phyloP scores from a whole-genome alignment of 2,329 filamentous ascomycete species.

The Talaromyces sp. region DNA sequence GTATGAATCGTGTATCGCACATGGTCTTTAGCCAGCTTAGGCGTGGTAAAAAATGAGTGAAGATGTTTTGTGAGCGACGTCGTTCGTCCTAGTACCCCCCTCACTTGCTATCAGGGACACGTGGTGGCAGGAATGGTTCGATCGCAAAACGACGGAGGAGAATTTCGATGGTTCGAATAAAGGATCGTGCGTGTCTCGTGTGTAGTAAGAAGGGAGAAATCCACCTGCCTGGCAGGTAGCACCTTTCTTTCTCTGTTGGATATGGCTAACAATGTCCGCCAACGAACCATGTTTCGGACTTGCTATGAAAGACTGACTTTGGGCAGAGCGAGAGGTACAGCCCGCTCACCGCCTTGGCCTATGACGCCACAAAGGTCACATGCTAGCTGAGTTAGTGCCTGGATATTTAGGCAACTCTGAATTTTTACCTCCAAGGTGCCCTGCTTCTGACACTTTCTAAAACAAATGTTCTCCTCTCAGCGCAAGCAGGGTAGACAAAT shows the following conservation, averaged over 20 bases:
- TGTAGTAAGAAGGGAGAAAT: background rate
- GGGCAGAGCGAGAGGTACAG: conserved; percentile 3
- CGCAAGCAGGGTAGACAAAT: background rate
- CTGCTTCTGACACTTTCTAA: no score
- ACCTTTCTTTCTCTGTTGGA: background rate
- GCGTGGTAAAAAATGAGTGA: conserved; percentile 3
- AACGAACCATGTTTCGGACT: conserved; percentile 4
- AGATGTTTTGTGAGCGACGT: background rate
- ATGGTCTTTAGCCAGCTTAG: conserved; percentile 23
- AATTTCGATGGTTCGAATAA: background rate
- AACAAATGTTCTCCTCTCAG: background rate
- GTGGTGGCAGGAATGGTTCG: conserved; percentile 4
- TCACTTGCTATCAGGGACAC: conserved; percentile 12
- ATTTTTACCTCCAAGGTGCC: background rate
- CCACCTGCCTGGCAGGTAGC: background rate
- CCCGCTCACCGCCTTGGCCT: conserved; percentile 31
- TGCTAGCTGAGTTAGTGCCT: background rate
- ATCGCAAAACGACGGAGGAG: background rate
- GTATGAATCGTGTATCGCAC: conserved; percentile 21
- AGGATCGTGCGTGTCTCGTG: background rate
- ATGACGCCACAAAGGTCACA: conserved; percentile 31
- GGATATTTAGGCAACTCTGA: background rate
- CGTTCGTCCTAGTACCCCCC: conserved; percentile 8
- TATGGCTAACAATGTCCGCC: background rate
- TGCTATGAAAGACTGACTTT: background rate